phyloP scores from a whole-genome alignment of 495 filamentous ascomycete species.

The Glonium stellatum region DNA sequence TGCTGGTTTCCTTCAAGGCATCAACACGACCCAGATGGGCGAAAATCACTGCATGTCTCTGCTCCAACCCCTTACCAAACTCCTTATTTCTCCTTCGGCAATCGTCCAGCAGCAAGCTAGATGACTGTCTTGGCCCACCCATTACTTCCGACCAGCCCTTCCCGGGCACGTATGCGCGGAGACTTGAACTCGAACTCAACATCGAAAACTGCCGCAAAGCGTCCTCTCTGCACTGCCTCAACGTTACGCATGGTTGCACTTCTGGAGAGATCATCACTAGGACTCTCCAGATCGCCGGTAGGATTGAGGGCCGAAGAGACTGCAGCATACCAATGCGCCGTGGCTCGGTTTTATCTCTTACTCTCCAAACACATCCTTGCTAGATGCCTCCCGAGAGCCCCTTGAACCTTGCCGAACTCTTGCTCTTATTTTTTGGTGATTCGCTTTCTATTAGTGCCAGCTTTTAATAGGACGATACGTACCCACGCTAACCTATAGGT shows the following conservation, averaged over 20 bases:
- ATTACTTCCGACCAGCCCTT: neutral
- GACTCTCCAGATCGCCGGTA: neutral
- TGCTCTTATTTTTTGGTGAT: neutral
- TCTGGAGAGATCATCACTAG: neutral
- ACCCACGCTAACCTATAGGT: neutral
- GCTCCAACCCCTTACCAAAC: neutral
- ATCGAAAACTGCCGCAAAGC: neutral
- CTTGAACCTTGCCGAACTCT: neutral
- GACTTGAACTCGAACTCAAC: neutral
- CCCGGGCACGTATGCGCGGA: neutral
- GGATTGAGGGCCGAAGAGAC: neutral
- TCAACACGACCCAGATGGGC: too few species aligned
- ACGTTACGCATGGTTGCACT: neutral
- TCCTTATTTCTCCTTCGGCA: neutral
- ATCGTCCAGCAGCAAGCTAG: neutral
- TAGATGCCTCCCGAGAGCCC: neutral
- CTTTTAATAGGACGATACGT: neutral
- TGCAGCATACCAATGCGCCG: neutral
- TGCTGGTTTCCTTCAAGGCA: neutral
- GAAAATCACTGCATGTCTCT: neutral
- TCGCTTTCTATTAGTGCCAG: neutral
- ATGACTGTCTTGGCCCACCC: neutral
- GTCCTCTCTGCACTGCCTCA: neutral
- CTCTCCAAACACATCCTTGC: neutral
- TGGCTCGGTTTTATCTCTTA: neutral